phyloP scores from a whole-genome alignment of 106 monocot species.

The Phalaenopsis aphrodite region DNA sequence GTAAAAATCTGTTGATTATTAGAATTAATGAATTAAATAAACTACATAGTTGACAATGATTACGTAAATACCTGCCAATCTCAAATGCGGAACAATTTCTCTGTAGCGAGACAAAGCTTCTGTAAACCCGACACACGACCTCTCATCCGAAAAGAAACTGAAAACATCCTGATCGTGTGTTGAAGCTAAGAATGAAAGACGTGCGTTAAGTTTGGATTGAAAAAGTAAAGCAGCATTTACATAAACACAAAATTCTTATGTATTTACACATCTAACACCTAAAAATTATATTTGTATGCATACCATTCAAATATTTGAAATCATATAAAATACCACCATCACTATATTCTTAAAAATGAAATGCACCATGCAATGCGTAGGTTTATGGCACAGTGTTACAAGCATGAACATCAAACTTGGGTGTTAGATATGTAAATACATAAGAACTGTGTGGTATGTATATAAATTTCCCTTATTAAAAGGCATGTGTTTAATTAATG shows the following conservation, averaged over 20 bases:
- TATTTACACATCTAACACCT: no score
- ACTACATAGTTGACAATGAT: not conserved
- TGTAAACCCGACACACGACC: slow-evolving; percentile 45
- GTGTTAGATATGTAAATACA: no score
- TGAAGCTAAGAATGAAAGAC: slow-evolving; percentile 29
- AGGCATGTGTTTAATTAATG: not conserved
- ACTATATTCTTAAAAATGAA: no score
- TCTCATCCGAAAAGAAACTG: slow-evolving; percentile 39
- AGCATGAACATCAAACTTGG: no score
- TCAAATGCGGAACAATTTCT: slow-evolving; percentile 37
- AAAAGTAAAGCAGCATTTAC: not conserved
- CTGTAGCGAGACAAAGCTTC: slow-evolving; percentile 38
- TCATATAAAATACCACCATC: no score
- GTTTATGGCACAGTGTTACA: no score
- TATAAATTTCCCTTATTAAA: not conserved
- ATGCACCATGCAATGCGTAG: no score
- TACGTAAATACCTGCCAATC: slow-evolving; percentile 32
- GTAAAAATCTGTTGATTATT: not conserved
- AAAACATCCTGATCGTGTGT: slow-evolving; percentile 60
- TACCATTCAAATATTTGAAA: no score
- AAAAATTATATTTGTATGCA: no score
- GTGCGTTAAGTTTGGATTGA: not conserved
- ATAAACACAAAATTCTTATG: no score
- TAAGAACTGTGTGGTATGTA: no score
- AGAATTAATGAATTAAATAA: not conserved